phyloP scores from a whole-genome alignment of 73 alveolate species.

The Blepharisma japonicum region DNA sequence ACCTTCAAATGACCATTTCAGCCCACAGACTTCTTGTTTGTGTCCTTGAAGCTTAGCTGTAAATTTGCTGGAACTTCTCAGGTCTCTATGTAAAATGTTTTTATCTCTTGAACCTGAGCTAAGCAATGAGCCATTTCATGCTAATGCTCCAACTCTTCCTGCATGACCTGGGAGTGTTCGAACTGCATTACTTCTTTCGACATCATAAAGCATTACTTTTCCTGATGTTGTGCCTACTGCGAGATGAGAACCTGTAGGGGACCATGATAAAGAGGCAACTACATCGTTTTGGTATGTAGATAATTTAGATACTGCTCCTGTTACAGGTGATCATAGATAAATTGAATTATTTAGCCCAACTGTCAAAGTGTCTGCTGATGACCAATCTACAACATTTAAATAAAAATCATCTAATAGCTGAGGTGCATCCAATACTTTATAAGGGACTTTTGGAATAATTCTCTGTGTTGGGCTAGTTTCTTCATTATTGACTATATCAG shows the following conservation, averaged over 20 bases:
- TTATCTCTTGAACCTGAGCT: conserved; percentile 96
- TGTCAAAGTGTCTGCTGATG: conserved; percentile 73
- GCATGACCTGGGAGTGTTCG: conserved; percentile 71
- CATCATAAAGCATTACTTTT: conserved; percentile 71
- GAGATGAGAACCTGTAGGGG: conserved; percentile 55
- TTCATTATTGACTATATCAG: background rate
- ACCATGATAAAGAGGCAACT: conserved; percentile 62
- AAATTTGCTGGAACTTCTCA: conserved; percentile 46
- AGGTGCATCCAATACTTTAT: conserved; percentile 89
- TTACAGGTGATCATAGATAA: conserved; percentile 63
- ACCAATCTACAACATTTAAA: conserved; percentile 92
- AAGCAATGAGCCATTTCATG: conserved; percentile 80
- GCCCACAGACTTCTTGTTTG: conserved; percentile 86
- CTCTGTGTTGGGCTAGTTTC: background rate
- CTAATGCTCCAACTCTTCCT: conserved; percentile 85
- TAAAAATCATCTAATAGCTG: conserved; percentile 92
- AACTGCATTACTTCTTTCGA: conserved; percentile 58
- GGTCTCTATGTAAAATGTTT: conserved; percentile 85
- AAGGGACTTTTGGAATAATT: conserved; percentile 77
- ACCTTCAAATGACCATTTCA: conserved; percentile 94
- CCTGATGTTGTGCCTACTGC: conserved; percentile 91
- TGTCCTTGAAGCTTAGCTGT: conserved; percentile 52
- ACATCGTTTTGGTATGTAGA: conserved; percentile 56
- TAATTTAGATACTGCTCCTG: conserved; percentile 52
- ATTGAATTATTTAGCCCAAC: conserved; percentile 73